Evolutionary conservation across 176 grass and related monocot genomes (phyloP).

Genomic region (Neostapfia colusana): DNA sequence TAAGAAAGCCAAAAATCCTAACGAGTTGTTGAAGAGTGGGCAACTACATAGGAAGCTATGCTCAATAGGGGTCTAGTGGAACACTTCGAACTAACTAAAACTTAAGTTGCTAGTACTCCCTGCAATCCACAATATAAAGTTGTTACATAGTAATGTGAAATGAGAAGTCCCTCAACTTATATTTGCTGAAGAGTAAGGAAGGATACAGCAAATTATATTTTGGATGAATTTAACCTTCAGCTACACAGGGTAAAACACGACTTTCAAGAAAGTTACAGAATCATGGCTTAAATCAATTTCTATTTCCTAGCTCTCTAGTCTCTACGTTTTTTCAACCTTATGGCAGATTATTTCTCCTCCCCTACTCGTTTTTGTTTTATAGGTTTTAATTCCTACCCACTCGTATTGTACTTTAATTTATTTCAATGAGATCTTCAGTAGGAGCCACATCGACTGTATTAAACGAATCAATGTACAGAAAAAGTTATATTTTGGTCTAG

Average conservation of each 20-base stretch:
- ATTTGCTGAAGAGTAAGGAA: neutral
- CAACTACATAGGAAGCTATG: neutral
- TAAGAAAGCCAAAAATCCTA: conserved; percentile 14
- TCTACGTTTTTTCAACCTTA: neutral
- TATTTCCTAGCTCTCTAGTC: neutral
- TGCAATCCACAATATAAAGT: neutral
- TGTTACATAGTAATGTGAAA: neutral
- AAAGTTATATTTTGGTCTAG: neutral
- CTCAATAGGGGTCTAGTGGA: neutral
- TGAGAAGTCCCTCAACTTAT: neutral
- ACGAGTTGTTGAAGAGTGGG: neutral
- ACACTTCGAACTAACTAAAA: neutral
- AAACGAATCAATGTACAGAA: neutral
- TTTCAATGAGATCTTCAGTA: neutral
- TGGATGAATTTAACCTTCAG: neutral
- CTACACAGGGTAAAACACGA: neutral
- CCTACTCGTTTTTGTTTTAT: too few species aligned
- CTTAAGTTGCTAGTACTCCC: neutral
- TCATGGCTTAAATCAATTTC: neutral
- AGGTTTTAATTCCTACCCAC: neutral
- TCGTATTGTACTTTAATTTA: neutral
- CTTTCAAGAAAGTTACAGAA: too few species aligned
- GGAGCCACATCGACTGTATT: too few species aligned
- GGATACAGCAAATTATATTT: neutral
- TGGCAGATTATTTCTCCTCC: neutral